Conservation (phyloP, 441 rosid species). For the Erodium moschatum region DNA sequence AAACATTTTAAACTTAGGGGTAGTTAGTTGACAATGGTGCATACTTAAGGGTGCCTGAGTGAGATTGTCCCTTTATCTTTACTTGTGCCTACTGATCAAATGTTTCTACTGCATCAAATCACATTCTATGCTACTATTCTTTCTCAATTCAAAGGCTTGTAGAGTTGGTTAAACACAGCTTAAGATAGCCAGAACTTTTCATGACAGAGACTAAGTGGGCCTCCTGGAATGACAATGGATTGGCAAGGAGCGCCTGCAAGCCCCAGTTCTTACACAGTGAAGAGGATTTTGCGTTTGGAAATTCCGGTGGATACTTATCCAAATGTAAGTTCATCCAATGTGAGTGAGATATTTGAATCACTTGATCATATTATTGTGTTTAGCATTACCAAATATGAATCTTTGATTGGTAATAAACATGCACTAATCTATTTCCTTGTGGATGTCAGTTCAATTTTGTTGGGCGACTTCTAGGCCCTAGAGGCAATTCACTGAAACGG, state of each 20-base stretch:
- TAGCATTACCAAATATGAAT: not conserved
- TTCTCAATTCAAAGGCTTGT: not conserved
- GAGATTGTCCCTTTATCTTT: not conserved
- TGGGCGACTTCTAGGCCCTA: constrained; percentile 77
- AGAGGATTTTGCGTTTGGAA: constrained; percentile 90
- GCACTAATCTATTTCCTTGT: constrained; percentile 20
- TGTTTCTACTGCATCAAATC: not conserved
- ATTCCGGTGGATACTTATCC: constrained; percentile 91
- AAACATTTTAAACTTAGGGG: too few relatives aligned
- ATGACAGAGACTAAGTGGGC: constrained; percentile 66
- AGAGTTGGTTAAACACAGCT: not conserved
- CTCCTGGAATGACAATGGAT: constrained; percentile 94
- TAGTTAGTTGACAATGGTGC: not conserved
- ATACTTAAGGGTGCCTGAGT: too few relatives aligned
- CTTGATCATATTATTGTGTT: not conserved
- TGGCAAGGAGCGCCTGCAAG: constrained; percentile 96
- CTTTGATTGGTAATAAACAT: not conserved
- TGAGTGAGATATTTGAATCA: not conserved
- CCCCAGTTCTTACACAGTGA: constrained; percentile 77
- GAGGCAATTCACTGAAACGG: constrained; percentile 86
- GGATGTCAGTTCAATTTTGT: constrained; percentile 75
- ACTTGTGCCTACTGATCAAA: not conserved
- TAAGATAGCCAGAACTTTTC: constrained; percentile 11
- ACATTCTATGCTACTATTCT: not conserved
- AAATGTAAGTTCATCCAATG: constrained; percentile 34